Base-by-base conservation (phyloP, 495 filamentous ascomycete species). In the Cairneyella variabilis region DNA sequence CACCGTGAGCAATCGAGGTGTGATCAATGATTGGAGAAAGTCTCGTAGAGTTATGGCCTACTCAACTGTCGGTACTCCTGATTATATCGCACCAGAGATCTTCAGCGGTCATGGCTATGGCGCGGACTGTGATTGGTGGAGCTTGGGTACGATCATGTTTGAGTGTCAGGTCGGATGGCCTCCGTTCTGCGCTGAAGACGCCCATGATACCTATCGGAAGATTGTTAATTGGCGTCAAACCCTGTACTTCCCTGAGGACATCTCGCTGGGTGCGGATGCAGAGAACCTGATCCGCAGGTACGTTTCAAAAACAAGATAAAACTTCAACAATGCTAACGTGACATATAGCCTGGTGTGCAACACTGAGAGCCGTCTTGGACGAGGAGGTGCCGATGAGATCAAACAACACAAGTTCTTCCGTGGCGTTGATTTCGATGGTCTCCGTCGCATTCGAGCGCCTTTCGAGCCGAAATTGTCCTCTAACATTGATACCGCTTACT, bases 91-190 rank as follows among this genome's bases (percentile, higher is more conserved):
- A 0, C 93, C 93, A 2, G 93, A 99, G 64, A 97, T 99, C 58
- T 99, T 99, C 71, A 90, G 86, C 25, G 91, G 93, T 32, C 85
- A 95, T 61, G 93, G 93, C 37, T 99, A 99, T 70, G 85, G 88
- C 37, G 95, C 90, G 61, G 85, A 92, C 63, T 99, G 93, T 64
- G 93, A 99, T 76, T 99, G 93, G 93, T 99, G 93, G 93, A 91
- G 86, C 28, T 78, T 99, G 26, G 93, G 93, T 53, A 97, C 93
- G 27, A 99, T 99, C 72, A 99, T 97, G 93, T 99, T 97, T 62
- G 93, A 99, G 68, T 99, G 93, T 74, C 80, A 97, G 43, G 90
- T 99, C 54, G 93, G 93, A 51, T 99, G 93, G 93, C 93, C 93
- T 48, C 93, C 93, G 4, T 99, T 99, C 83, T 99, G 93, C 62